A percentile compares a stretch with the other conserved stretches of the same genome.
phyloP scores from a whole-genome alignment of 192 early-diverging fungal species.

The Backusella luteola region DNA sequence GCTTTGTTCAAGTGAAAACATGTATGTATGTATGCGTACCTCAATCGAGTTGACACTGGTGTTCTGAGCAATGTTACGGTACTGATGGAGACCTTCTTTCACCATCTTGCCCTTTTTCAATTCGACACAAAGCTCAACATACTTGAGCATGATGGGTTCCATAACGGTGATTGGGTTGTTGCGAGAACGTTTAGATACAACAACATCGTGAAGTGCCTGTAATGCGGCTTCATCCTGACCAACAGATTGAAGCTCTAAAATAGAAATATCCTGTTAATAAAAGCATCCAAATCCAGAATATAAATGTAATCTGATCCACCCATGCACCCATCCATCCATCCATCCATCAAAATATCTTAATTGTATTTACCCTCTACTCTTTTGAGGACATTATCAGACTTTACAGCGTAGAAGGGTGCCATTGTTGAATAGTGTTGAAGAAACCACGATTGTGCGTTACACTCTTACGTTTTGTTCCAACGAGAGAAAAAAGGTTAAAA shows the following conservation, averaged over 20 bases:
- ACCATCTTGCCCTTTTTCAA: conserved; percentile 87
- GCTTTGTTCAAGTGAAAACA: neutral
- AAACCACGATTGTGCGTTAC: neutral
- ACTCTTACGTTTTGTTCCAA: neutral
- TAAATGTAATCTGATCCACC: neutral
- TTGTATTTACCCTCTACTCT: conserved; percentile 70
- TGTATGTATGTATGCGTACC: conserved; percentile 33
- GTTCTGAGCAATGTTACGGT: conserved; percentile 98
- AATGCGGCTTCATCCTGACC: conserved; percentile 83
- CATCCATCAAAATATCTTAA: neutral
- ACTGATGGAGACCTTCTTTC: conserved; percentile 95
- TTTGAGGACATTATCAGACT: conserved; percentile 87
- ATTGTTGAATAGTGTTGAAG: conserved; percentile 28
- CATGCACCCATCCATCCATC: neutral
- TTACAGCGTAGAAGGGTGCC: conserved; percentile 51
- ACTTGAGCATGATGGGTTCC: conserved; percentile 94
- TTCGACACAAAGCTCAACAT: conserved; percentile 87
- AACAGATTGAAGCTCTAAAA: conserved; percentile 77
- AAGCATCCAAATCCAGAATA: neutral
- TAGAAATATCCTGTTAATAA: neutral
- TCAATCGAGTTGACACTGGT: conserved; percentile 88
- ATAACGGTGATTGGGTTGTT: conserved; percentile 72
- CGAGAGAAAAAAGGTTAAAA: neutral
- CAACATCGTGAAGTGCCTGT: conserved; percentile 85
- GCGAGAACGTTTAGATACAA: conserved; percentile 88